Base-by-base conservation (phyloP, 805 yeast species). In the Candida broadrunensis region DNA sequence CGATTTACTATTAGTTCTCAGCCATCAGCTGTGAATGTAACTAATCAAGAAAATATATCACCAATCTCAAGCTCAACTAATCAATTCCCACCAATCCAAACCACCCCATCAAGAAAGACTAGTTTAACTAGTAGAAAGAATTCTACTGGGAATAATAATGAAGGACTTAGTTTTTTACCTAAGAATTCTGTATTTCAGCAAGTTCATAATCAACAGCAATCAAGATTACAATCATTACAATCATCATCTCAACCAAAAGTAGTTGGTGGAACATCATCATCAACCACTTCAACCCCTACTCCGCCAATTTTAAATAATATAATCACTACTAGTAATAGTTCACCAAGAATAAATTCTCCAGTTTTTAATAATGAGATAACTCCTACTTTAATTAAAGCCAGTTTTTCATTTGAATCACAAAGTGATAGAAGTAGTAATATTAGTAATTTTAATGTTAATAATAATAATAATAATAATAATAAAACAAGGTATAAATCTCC, bases 1-100 rank as follows among this genome's bases (percentile, higher is more conserved):
- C 48, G 75, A 24, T 70, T 70, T 50, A 68, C 74, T 8, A 70
- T 70, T 17, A 58, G 67, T 6, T 70, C 75, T 2, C 72, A 70
- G 40, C 75, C 75, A 3, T 67, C 71, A 24, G 42, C 63, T 7
- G 60, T 54, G 8, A 64, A 57, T 38, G 46, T 64, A 9, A 36
- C 55, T 9, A 43, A 33, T 15, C 49, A 39, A 16, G 48, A 44
- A 13, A 33, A 34, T 35, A 23, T 14, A 16, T 30, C 36, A 11
- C 30, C 33, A 11, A 21, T 23, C 11, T 26, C 35, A 18, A 23
- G 14, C n/a, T 9, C 19, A 5, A 12, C 14, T 18, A 13, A 5
- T n/a, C 8, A 4, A 7, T 6, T 21, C 9, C 9, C 9, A 21
- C 9, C 9, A 21, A 9, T 6, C 9, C 30, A 9, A 16, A 18